A percentile compares a stretch with the other conserved stretches of the same genome.
phyloP scores from a whole-genome alignment of 306 rosid species.

The Fragaria vesca region DNA sequence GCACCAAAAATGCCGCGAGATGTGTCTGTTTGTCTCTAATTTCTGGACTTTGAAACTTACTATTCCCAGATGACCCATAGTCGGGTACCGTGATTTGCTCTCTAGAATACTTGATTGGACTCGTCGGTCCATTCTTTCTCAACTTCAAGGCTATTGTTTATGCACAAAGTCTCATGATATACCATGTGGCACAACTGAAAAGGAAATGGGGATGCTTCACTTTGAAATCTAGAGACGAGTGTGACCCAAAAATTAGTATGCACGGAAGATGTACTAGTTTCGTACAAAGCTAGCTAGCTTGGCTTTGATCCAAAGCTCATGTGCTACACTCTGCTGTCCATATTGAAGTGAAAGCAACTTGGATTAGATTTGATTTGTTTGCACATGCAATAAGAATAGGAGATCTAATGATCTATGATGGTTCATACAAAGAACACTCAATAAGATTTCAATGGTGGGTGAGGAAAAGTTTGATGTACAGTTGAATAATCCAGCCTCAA shows the following conservation, averaged over 20 bases:
- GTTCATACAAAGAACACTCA: no score
- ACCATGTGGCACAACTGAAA: not conserved
- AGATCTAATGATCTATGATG: no score
- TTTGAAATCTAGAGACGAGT: not conserved
- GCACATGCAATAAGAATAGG: no score
- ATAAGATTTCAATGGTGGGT: no score
- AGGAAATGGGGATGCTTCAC: not conserved
- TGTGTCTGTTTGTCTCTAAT: slow-evolving; percentile 20
- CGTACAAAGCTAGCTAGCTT: not conserved
- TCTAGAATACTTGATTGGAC: not conserved
- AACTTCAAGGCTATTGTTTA: not conserved
- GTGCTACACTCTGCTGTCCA: no score
- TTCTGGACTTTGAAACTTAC: not conserved
- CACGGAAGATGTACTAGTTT: slow-evolving; percentile 19
- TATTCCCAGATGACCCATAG: slow-evolving; percentile 18
- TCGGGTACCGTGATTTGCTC: slow-evolving; percentile 31
- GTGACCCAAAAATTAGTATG: not conserved
- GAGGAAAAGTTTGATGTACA: no score
- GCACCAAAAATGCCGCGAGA: slow-evolving; percentile 30
- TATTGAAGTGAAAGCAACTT: no score
- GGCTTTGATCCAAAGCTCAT: no score
- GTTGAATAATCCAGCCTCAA: no score
- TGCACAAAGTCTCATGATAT: not conserved
- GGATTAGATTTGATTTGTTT: no score
- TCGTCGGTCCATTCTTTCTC: not conserved